Conservation (phyloP, 768 basidiomycete species). For the Amanita rubescens region DNA sequence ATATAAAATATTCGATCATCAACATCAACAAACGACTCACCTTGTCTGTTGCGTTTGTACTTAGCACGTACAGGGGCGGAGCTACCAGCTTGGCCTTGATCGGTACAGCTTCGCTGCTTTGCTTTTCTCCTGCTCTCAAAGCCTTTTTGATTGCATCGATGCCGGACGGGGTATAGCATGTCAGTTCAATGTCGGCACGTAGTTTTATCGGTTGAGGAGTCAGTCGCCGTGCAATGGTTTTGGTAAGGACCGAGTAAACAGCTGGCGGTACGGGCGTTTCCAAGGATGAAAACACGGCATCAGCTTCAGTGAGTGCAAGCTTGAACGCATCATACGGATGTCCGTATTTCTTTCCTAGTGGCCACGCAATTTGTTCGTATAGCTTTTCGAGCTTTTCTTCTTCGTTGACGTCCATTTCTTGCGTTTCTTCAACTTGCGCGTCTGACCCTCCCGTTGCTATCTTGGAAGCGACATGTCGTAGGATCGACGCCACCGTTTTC, state of each 20-base stretch:
- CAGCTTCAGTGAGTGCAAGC: slow-evolving; percentile 69
- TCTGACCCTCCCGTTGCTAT: slow-evolving; percentile 42
- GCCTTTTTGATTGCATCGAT: slow-evolving; percentile 97
- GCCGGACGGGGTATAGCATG: slow-evolving; percentile 91
- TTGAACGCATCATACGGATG: slow-evolving; percentile 99
- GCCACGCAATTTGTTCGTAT: slow-evolving; percentile 92
- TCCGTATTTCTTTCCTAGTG: slow-evolving; percentile 84
- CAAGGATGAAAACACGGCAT: slow-evolving; percentile 75
- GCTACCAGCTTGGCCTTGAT: slow-evolving; percentile 97
- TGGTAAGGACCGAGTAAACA: slow-evolving; percentile 56
- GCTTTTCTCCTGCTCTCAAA: slow-evolving; percentile 78
- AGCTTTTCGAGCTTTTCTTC: slow-evolving; percentile 78
- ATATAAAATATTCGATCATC: too few relatives aligned
- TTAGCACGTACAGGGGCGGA: slow-evolving; percentile 92
- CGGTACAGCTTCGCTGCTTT: slow-evolving; percentile 84
- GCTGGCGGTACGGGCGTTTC: slow-evolving; percentile 46
- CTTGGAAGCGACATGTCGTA: slow-evolving; percentile 85
- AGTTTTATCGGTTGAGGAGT: slow-evolving; percentile 99
- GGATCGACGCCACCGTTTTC: slow-evolving; percentile 89
- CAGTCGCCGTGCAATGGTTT: slow-evolving; percentile 87
- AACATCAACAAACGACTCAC: slow-evolving; percentile 23
- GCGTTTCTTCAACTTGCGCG: slow-evolving; percentile 19
- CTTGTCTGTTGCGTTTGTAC: slow-evolving; percentile 96
- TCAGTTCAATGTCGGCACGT: slow-evolving; percentile 95
- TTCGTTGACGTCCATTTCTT: slow-evolving; percentile 39